These are phyloP conservation scores for Aspergillus jensenii DNA, from an alignment of 2,329 filamentous ascomycete species.

Conservation along the genomic window DNA sequence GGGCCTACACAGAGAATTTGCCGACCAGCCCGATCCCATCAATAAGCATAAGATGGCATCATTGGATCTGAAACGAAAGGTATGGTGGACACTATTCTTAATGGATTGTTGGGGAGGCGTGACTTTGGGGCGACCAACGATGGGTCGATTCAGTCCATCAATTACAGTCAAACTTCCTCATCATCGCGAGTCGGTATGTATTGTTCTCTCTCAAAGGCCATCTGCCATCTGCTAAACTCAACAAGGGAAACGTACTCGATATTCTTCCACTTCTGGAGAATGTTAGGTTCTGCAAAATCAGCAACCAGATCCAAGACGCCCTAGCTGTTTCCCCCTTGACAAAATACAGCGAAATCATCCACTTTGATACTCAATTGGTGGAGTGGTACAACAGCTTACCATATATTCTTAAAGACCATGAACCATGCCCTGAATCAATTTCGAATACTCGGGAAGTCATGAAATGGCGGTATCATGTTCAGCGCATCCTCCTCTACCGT, in stretches of 20 bases:
- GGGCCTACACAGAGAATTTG: constrained; percentile 67
- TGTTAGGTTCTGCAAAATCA: constrained; percentile 76
- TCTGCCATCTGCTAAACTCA: constrained; percentile 24
- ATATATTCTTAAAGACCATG: constrained; percentile 61
- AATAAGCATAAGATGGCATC: constrained; percentile 50
- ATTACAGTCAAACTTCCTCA: constrained; percentile 66
- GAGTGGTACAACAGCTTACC: constrained; percentile 73
- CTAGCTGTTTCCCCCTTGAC: constrained; percentile 69
- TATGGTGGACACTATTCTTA: constrained; percentile 75
- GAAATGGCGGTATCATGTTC: constrained; percentile 79
- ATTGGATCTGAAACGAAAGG: constrained; percentile 63
- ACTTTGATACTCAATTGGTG: constrained; percentile 66
- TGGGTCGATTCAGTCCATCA: constrained; percentile 66
- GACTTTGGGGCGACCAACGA: constrained; percentile 68
- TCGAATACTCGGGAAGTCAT: constrained; percentile 71
- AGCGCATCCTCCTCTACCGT: constrained; percentile 73
- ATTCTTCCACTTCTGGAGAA: constrained; percentile 73
- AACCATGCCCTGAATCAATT: constrained; percentile 69
- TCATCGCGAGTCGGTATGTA: constrained; percentile 41
- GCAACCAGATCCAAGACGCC: constrained; percentile 73
- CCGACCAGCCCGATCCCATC: constrained; percentile 43
- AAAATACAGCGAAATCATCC: constrained; percentile 63
- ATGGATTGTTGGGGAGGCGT: constrained; percentile 73
- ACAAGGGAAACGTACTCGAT: constrained; percentile 59
- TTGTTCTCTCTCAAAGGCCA: constrained; percentile 28